Evolutionary conservation across 768 basidiomycete species (phyloP), one percentile per base, ranked within the genome.

Genomic region (Kwoniella heveanensis): DNA sequence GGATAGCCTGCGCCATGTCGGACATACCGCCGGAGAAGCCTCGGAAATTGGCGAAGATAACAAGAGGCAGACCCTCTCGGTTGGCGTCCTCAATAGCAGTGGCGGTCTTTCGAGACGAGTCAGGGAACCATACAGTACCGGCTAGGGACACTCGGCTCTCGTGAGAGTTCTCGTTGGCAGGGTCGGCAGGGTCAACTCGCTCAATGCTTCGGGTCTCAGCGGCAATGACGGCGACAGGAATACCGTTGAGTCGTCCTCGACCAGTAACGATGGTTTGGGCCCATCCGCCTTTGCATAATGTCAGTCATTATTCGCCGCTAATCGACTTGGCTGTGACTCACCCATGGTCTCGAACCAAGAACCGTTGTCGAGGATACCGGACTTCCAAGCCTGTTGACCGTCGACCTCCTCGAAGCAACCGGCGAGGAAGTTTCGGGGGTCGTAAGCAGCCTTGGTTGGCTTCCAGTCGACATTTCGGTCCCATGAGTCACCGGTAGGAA

Each of bases 31-130:
- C 96, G 22, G 96, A 99, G 88, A 99, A 99, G 25, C 96, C 96
- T 83, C 96, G 90, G 93, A 96, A 98, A 84, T 99, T 99, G 58
- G 96, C 96, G 76, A 99, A 97, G 80, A 99, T 94, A 80, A 98
- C 94, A 64, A 99, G 84, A 3, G 96, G 96, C 15, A 99, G 84
- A 24, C 91, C 92, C 81, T 99, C 96, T 47, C 96, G 89, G 82
- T 95, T 90, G 84, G 98, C 91, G 82, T 99, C 96, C 81, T 93
- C 93, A 83, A 98, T 98, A 17, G 96, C 95, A 76, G 98, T 96
- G 8, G 94, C 96, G 8, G 96, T 99, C 85, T 99, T 99, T 84
- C 96, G 94, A 6, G 96, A 94, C 5, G 92, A 95, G 81, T 99
- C 98, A 36, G 96, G 96, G 80, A 97, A 98, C 96, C 96, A 99